These are phyloP conservation scores for Scutellaria barbata DNA, from an alignment of 257 asterid genomes.

Conservation along the genomic window DNA sequence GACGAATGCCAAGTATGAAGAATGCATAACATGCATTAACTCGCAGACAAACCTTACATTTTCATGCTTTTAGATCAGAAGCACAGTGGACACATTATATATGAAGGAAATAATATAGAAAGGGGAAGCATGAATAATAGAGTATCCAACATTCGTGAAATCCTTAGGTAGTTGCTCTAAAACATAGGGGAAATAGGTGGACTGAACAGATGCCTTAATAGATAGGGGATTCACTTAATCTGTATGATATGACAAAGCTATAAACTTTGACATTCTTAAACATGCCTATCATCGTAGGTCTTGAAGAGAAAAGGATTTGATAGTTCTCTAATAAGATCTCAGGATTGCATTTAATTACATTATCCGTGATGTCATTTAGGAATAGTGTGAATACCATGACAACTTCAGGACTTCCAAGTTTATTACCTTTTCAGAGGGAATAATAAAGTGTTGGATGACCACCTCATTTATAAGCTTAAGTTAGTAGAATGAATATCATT, in stretches of 20 bases:
- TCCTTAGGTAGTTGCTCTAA: neutral
- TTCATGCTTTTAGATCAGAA: conserved; percentile 8
- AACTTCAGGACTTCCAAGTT: conserved; percentile 19
- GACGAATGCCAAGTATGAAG: neutral
- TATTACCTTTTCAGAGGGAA: neutral
- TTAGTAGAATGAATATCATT: no score
- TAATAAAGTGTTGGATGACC: conserved; percentile 1
- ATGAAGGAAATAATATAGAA: neutral
- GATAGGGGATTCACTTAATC: conserved; percentile 1
- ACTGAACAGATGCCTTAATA: neutral
- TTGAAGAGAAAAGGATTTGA: conserved; percentile 12
- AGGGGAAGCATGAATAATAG: neutral
- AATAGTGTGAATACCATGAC: neutral
- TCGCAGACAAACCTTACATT: no score
- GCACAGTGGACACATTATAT: neutral
- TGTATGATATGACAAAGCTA: neutral
- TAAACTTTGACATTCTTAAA: neutral
- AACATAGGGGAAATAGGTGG: neutral
- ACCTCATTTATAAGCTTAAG: no score
- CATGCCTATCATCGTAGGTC: conserved; percentile 6
- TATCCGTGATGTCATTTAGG: conserved; percentile 4
- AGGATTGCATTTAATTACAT: conserved; percentile 4
- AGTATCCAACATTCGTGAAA: neutral
- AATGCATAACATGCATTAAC: neutral
- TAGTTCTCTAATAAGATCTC: conserved; percentile 6